Percentiles rank a stretch among this genome's conserved stretches.
Evolutionary conservation across 495 filamentous ascomycete genomes (phyloP).

Genomic region (Penicillium mononematosum): DNA sequence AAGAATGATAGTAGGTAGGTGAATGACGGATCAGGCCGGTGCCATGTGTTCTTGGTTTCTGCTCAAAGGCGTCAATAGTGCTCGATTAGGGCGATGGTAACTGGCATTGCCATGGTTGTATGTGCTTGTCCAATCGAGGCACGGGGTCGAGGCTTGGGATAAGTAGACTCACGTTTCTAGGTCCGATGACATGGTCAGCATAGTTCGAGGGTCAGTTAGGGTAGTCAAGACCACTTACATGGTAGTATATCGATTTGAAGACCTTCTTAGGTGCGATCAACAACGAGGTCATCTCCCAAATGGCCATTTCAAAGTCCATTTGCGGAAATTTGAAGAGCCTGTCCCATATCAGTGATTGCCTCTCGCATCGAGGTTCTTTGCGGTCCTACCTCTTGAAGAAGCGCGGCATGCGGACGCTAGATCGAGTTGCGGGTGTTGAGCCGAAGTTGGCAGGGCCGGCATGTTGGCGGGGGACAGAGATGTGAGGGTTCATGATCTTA

Average conservation of each 20-base stretch:
- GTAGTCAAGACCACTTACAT: slow-evolving; percentile 49
- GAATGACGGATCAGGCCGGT: slow-evolving; percentile 73
- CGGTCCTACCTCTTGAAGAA: slow-evolving; percentile 51
- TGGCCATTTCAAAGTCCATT: slow-evolving; percentile 73
- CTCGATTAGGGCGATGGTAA: neutral
- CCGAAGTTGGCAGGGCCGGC: slow-evolving; percentile 54
- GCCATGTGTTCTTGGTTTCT: slow-evolving; percentile 80
- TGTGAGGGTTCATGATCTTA: slow-evolving; percentile 59
- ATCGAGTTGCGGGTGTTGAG: slow-evolving; percentile 48
- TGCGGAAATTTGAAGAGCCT: slow-evolving; percentile 67
- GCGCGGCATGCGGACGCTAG: slow-evolving; percentile 56
- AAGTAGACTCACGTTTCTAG: slow-evolving; percentile 58
- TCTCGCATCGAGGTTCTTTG: neutral
- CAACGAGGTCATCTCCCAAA: slow-evolving; percentile 76
- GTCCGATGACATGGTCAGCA: slow-evolving; percentile 12
- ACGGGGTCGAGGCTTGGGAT: neutral
- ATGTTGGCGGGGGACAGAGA: slow-evolving; percentile 61
- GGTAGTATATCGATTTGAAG: slow-evolving; percentile 74
- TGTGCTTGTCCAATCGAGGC: neutral
- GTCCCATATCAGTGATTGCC: slow-evolving; percentile 2
- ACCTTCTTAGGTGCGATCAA: slow-evolving; percentile 76
- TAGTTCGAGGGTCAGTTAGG: slow-evolving; percentile 2
- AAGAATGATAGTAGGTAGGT: slow-evolving; percentile 76
- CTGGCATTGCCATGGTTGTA: neutral
- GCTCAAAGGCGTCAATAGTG: slow-evolving; percentile 16